These are phyloP conservation scores for Dendrobium chrysotoxum DNA, from an alignment of 106 monocot species.

Conservation along the genomic window DNA sequence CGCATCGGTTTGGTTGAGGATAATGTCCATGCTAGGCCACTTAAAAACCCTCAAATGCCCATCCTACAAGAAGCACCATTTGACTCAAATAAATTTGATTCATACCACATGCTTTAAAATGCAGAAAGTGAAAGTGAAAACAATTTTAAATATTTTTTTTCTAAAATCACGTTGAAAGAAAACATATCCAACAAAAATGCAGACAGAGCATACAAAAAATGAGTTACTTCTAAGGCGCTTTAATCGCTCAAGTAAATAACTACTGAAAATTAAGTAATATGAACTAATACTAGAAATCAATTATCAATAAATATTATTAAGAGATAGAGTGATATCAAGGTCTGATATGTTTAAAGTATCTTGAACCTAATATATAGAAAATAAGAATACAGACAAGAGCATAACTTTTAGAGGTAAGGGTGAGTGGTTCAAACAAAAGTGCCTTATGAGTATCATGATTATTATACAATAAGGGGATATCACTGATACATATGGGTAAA, in stretches of 20 bases:
- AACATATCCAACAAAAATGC: background rate
- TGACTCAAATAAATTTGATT: background rate
- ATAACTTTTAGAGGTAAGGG: no score
- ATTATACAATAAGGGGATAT: no score
- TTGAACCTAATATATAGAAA: no score
- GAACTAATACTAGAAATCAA: background rate
- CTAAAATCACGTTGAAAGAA: background rate
- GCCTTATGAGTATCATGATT: no score
- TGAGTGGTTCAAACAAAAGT: no score
- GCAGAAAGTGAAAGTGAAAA: background rate
- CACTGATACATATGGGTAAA: no score
- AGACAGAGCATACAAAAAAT: background rate
- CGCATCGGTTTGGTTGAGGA: slow-evolving; percentile 52
- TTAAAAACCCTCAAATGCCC: slow-evolving; percentile 81
- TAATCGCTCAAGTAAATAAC: background rate
- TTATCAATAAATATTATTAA: no score
- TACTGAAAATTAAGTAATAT: background rate
- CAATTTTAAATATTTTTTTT: background rate
- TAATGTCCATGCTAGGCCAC: slow-evolving; percentile 78
- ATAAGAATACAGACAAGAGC: no score
- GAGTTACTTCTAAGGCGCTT: background rate
- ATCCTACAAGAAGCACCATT: slow-evolving; percentile 37
- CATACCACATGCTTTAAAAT: background rate
- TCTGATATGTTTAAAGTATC: no score
- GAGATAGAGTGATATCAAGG: no score